A percentile compares a stretch with the other conserved stretches of the same genome.
These are phyloP conservation scores for Berberis vulgaris DNA, from an alignment of 164 flowering plant genomes.

Conservation along the genomic window DNA sequence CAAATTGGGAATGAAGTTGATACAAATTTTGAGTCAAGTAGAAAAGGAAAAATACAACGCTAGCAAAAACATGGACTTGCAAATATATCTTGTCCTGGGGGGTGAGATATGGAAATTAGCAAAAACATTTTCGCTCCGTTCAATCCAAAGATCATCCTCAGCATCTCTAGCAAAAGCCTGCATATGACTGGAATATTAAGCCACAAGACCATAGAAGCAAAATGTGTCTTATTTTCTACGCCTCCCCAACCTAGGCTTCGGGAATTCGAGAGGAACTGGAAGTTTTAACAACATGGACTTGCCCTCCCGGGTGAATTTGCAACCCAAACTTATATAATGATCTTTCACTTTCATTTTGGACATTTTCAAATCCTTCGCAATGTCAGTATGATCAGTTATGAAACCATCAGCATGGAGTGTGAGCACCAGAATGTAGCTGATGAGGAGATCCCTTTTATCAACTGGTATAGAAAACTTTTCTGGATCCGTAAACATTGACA, in stretches of 20 bases:
- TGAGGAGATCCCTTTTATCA: conserved; percentile 51
- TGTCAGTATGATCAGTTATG: conserved; percentile 47
- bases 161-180: too few species aligned
- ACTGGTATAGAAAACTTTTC: conserved; percentile 25
- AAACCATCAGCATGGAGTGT: conserved; percentile 62
- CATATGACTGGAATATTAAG: too few species aligned
- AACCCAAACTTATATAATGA: conserved; percentile 51
- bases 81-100: too few species aligned
- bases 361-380: conserved; percentile 69
- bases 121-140: too few species aligned
- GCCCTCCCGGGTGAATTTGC: conserved; percentile 37
- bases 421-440: conserved; percentile 73
- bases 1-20: too few species aligned
- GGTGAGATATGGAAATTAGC: too few species aligned
- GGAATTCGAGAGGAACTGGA: conserved; percentile 60
- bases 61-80: too few species aligned
- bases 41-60: too few species aligned
- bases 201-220: too few species aligned
- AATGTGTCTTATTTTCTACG: neutral
- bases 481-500: conserved; percentile 32
- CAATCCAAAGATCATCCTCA: too few species aligned
- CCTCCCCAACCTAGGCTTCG: conserved; percentile 13
- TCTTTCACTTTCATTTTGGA: conserved; percentile 23
- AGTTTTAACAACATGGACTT: conserved; percentile 33
- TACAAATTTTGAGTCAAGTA: too few species aligned